A percentile compares a stretch with the other conserved stretches of the same genome.
Conservation (phyloP, 73 alveolate species). For the Tetrahymena thermophila region DNA sequence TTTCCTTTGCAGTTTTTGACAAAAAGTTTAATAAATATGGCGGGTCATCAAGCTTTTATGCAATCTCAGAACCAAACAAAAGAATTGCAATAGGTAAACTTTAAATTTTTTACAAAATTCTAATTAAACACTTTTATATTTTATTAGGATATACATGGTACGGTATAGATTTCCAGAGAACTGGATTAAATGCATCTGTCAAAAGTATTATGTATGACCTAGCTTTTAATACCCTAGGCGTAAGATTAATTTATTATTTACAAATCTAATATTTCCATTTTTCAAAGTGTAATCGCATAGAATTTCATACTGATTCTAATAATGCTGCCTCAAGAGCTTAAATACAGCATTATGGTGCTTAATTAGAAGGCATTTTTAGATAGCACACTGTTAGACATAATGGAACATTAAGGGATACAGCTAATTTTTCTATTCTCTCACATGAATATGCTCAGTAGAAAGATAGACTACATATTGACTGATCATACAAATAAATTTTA, state of each 20-base stretch:
- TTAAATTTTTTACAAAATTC: too few relatives aligned
- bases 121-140: too few relatives aligned
- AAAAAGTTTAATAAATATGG: not conserved
- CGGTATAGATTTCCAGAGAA: not conserved
- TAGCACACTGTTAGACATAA: not conserved
- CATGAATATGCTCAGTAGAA: not conserved
- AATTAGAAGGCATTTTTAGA: not conserved
- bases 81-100: not conserved
- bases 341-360: not conserved
- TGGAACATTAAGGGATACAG: not conserved
- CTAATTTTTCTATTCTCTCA: not conserved
- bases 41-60: not conserved
- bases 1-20: not conserved
- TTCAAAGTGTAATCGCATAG: not conserved
- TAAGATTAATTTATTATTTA: not conserved
- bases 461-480: not conserved
- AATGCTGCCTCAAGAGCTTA: not conserved
- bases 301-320: not conserved
- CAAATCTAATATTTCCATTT: not conserved
- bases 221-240: not conserved
- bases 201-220: not conserved
- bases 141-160: not conserved
- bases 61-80: not conserved
- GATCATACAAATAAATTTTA: not conserved
- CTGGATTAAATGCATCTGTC: not conserved